These are phyloP conservation scores for Anethum foeniculum DNA, from an alignment of 140 eudicot genomes.

Conservation along the genomic window DNA sequence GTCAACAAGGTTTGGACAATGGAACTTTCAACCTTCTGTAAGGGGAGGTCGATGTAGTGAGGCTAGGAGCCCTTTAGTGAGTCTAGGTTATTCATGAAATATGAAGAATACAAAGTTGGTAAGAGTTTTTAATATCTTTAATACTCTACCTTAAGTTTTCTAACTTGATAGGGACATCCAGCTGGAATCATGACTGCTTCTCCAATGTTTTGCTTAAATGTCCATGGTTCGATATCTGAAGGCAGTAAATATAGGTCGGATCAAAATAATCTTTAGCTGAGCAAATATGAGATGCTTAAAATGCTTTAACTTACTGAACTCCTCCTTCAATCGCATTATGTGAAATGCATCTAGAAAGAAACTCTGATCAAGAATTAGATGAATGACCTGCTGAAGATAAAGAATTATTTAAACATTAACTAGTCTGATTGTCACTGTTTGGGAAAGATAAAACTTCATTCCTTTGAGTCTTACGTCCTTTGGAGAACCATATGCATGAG, in stretches of 20 bases:
- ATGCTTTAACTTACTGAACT: conserved; percentile 49
- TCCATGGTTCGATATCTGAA: conserved; percentile 91
- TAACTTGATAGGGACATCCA: conserved; percentile 93
- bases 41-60: background rate
- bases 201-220: conserved; percentile 70
- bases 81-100: background rate
- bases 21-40: background rate
- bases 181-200: conserved; percentile 95
- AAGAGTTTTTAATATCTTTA: background rate
- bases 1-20: background rate
- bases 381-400: conserved; percentile 47
- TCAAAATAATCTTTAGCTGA: background rate
- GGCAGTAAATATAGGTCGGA: background rate
- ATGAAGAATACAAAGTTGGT: background rate
- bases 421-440: background rate
- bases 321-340: conserved; percentile 71
- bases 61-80: background rate
- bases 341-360: conserved; percentile 66
- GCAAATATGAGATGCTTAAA: background rate
- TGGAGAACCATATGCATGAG: conserved; percentile 24
- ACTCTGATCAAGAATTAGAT: conserved; percentile 75
- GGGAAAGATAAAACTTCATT: background rate
- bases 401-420: conserved; percentile 1
- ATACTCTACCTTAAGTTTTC: conserved; percentile 56
- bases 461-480: conserved; percentile 35